These are phyloP conservation scores for Aspergillus sp. DNA, from an alignment of 2,329 filamentous ascomycete species.

Conservation along the genomic window DNA sequence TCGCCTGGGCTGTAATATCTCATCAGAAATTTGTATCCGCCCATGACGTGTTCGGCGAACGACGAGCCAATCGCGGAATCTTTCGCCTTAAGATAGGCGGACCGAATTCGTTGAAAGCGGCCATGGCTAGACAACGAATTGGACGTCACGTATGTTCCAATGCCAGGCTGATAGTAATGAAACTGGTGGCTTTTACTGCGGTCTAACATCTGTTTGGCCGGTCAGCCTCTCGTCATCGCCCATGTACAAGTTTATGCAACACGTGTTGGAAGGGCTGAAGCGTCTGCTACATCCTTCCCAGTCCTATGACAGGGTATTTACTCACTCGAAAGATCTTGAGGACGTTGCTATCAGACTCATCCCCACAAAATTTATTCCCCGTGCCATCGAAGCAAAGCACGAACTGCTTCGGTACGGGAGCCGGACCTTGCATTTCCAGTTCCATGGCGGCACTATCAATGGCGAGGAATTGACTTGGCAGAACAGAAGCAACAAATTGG, in stretches of 20 bases:
- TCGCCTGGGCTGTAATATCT: conserved; percentile 62
- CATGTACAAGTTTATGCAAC: background rate
- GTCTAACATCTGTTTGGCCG: conserved; percentile 35
- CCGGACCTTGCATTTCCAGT: conserved; percentile 2
- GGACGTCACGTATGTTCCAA: conserved; percentile 44
- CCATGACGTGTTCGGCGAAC: conserved; percentile 80
- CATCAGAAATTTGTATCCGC: conserved; percentile 77
- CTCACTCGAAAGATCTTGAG: conserved; percentile 45
- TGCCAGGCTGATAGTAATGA: conserved; percentile 45
- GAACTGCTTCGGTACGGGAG: conserved; percentile 32
- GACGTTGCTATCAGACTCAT: conserved; percentile 46
- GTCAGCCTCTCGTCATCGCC: background rate
- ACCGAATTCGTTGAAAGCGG: conserved; percentile 53
- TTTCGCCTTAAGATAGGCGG: conserved; percentile 37
- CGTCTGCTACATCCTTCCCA: too few species aligned
- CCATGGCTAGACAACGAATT: conserved; percentile 30
- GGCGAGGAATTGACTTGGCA: background rate
- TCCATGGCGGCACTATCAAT: conserved; percentile 6
- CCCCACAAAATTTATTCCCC: conserved; percentile 43
- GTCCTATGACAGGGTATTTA: background rate
- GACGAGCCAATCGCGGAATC: conserved; percentile 77
- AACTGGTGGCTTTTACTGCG: conserved; percentile 38
- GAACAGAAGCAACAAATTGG: conserved; percentile 3
- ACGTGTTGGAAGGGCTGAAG: too few species aligned
- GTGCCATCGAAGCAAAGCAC: conserved; percentile 46